A percentile compares a stretch with the other conserved stretches of the same genome.
These are phyloP conservation scores for Debaryomyces castellii DNA, from an alignment of 805 yeast genomes.

Conservation along the genomic window DNA sequence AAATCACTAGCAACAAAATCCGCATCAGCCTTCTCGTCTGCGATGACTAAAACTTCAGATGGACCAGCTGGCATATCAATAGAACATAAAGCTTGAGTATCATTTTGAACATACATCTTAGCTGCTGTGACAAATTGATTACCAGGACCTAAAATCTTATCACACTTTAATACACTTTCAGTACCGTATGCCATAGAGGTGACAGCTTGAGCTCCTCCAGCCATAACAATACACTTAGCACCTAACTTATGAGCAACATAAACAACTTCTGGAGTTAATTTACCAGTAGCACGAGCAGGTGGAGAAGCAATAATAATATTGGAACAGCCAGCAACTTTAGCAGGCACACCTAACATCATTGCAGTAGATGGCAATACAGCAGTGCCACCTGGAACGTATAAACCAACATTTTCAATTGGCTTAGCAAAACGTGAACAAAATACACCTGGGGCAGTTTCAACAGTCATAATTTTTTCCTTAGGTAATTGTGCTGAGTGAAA, in stretches of 20 bases:
- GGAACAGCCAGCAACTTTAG: slow-evolving; percentile 94
- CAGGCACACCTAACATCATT: slow-evolving; percentile 97
- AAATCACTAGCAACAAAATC: slow-evolving; percentile 97
- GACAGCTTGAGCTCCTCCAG: slow-evolving; percentile 99
- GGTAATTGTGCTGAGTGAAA: slow-evolving; percentile 94
- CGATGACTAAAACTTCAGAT: slow-evolving; percentile 94
- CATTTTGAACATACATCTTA: slow-evolving; percentile 95
- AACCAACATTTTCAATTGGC: slow-evolving; percentile 91
- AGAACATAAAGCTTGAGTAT: slow-evolving; percentile 89
- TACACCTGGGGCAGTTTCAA: slow-evolving; percentile 95
- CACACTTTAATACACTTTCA: slow-evolving; percentile 85
- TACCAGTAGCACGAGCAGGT: slow-evolving; percentile 85
- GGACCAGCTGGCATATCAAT: slow-evolving; percentile 99
- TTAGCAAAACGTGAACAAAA: slow-evolving; percentile 91
- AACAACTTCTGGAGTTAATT: slow-evolving; percentile 92
- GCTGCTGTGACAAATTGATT: slow-evolving; percentile 99
- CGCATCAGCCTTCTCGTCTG: slow-evolving; percentile 84
- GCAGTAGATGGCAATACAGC: slow-evolving; percentile 98
- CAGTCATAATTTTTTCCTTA: slow-evolving; percentile 62
- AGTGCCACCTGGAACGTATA: slow-evolving; percentile 98
- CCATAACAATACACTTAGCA: slow-evolving; percentile 84
- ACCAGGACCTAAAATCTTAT: slow-evolving; percentile 97
- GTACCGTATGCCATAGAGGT: slow-evolving; percentile 99
- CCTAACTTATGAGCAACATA: slow-evolving; percentile 97
- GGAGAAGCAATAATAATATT: slow-evolving; percentile 94